Conservation (phyloP, 371 early-diverging fungal species). For the Blakeslea trispora region DNA sequence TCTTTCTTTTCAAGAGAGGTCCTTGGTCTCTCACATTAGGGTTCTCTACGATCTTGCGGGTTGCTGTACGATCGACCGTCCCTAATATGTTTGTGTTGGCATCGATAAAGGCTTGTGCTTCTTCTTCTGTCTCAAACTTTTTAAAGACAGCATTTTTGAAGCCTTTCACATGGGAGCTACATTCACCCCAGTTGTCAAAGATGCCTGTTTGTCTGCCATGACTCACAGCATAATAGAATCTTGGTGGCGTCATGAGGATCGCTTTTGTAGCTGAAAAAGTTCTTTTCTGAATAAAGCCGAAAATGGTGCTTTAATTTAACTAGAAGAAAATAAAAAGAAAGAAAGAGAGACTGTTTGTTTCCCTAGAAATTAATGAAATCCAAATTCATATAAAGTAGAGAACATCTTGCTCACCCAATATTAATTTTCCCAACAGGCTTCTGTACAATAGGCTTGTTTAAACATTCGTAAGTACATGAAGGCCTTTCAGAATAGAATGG, state of each 20-base stretch:
- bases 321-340: no score
- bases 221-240: conserved; percentile 63
- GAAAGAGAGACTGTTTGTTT: no score
- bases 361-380: no score
- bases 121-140: conserved; percentile 53
- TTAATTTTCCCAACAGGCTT: no score
- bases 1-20: background rate
- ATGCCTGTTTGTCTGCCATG: conserved; percentile 57
- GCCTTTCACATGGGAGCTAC: conserved; percentile 56
- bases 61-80: conserved; percentile 6
- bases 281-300: background rate
- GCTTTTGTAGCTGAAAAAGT: conserved; percentile 5
- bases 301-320: no score
- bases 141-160: conserved; percentile 60
- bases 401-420: no score
- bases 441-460: no score
- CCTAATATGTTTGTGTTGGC: conserved; percentile 13
- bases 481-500: no score
- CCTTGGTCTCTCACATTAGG: background rate
- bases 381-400: no score
- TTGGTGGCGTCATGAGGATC: no score
- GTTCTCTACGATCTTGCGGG: background rate
- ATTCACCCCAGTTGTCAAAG: conserved; percentile 63
- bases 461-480: no score
- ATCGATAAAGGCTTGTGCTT: conserved; percentile 51